Evolutionary conservation across 768 basidiomycete species (phyloP), one percentile per base, ranked within the genome.

Genomic region (Tylopilus balloui): DNA sequence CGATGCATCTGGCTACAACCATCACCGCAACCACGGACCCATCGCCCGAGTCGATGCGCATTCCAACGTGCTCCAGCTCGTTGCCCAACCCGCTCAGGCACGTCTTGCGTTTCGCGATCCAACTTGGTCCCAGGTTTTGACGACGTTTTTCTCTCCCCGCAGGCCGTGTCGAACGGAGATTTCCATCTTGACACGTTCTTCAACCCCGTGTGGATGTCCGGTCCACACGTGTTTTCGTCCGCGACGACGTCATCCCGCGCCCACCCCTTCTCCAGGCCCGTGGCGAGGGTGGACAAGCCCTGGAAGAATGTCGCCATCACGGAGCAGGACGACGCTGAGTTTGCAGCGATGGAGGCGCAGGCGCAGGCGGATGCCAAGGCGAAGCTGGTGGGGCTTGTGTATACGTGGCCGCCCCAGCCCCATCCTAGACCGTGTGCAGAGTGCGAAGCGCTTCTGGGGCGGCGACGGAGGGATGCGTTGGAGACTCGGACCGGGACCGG

Each of bases 161-260:
- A 54, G 52, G 21, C 35, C 19, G 13, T n/a, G 27, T n/a, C 31
- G 3, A 25, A 17, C 14, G 45, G 21, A 23, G 67, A 84, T 78
- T 65, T 84, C 73, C 59, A 78, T 74, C 42, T 73, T 65, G 56
- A 83, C 73, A 28, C 73, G 65, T 50, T 79, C 72, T 47, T 73
- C 67, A 49, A 72, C 54, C 35, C 59, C 51, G 29, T 73, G 65
- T 36, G 79, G 75, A 65, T 52, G 54, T 48, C 55, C 2, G 56
- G 62, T 35, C 55, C 58, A 31, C 31, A 56, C 6, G 60, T 63
- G 6, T 63, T 65, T 38, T 48, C 54, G 7, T 62, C 60, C 6
- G 37, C 57, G 25, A 15, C 29, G 29, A 29, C 29, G 1, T 14
- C 5, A 15, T 24, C 28, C 27, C 52, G 34, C n/a, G 12, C 19